Conservation (phyloP, 2,329 filamentous ascomycete genomes). For the Ophiostoma piceae region DNA sequence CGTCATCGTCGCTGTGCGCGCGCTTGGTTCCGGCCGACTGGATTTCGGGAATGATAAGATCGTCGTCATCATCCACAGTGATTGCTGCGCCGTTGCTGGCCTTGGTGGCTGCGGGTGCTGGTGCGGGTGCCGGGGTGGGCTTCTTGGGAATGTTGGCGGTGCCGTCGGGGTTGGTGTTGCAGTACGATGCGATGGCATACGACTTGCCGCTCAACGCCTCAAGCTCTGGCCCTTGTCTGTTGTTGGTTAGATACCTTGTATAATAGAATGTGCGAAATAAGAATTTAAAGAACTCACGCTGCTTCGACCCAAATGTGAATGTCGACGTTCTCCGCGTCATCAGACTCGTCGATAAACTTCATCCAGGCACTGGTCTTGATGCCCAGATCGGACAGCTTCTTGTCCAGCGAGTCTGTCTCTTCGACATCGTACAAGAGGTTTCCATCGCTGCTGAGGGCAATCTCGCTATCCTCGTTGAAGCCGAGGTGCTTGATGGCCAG, state of each 20-base stretch:
- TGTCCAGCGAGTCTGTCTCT: conserved; percentile 76
- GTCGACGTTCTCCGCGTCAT: conserved; percentile 71
- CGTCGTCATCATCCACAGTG: conserved; percentile 34
- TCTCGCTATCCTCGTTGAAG: conserved; percentile 66
- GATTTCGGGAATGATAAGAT: conserved; percentile 32
- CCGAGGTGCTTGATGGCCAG: conserved; percentile 65
- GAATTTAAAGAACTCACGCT: conserved; percentile 43
- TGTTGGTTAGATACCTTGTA: conserved; percentile 1
- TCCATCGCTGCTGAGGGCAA: conserved; percentile 68
- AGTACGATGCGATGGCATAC: conserved; percentile 43
- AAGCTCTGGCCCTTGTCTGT: conserved; percentile 33
- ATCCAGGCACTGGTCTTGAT: conserved; percentile 51
- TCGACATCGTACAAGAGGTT: conserved; percentile 86
- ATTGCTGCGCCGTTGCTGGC: conserved; percentile 36
- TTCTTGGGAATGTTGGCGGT: conserved; percentile 20
- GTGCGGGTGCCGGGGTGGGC: conserved; percentile 38
- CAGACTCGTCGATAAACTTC: conserved; percentile 76
- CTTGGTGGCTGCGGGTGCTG: conserved; percentile 32
- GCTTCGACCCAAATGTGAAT: conserved; percentile 56
- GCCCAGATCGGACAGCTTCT: conserved; percentile 73
- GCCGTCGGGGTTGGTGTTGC: conserved; percentile 32
- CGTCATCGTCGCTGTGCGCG: conserved; percentile 40
- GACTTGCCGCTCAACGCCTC: conserved; percentile 45
- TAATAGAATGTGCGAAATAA: background rate
- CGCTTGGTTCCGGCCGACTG: conserved; percentile 40